Evolutionary conservation across 495 filamentous ascomycete species (phyloP).

Genomic region (Bathelium albidoporum): DNA sequence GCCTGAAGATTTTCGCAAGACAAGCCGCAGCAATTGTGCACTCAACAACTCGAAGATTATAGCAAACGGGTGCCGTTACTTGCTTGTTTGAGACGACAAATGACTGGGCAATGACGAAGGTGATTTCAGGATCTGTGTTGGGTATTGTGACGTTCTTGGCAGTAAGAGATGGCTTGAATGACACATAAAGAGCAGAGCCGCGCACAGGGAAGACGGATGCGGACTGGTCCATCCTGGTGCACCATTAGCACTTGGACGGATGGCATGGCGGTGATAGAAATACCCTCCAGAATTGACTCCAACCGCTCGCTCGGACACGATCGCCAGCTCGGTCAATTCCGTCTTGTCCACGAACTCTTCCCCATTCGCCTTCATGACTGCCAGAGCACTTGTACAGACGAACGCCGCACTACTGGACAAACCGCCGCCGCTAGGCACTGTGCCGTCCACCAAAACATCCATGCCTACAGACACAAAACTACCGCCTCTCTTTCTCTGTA

Average conservation of each 20-base stretch:
- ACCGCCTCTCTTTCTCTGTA: conserved; percentile 54
- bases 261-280: conserved; percentile 21
- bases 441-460: conserved; percentile 82
- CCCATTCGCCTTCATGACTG: conserved; percentile 79
- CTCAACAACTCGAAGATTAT: conserved; percentile 95
- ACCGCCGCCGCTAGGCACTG: conserved; percentile 82
- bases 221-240: conserved; percentile 81
- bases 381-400: conserved; percentile 79
- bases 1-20: conserved; percentile 48
- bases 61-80: conserved; percentile 81
- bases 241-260: background rate
- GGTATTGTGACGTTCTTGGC: conserved; percentile 78
- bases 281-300: conserved; percentile 94
- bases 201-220: conserved; percentile 84
- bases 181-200: conserved; percentile 80
- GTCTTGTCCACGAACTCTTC: conserved; percentile 73
- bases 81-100: conserved; percentile 93
- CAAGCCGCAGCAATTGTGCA: conserved; percentile 79
- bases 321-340: conserved; percentile 77
- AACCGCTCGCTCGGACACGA: conserved; percentile 87
- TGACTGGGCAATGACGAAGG: conserved; percentile 87
- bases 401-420: conserved; percentile 92
- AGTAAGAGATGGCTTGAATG: conserved; percentile 70
- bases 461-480: conserved; percentile 56
- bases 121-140: conserved; percentile 66